Conservation (phyloP, 2,329 filamentous ascomycete species). For the Pseudocercospora fuligena region DNA sequence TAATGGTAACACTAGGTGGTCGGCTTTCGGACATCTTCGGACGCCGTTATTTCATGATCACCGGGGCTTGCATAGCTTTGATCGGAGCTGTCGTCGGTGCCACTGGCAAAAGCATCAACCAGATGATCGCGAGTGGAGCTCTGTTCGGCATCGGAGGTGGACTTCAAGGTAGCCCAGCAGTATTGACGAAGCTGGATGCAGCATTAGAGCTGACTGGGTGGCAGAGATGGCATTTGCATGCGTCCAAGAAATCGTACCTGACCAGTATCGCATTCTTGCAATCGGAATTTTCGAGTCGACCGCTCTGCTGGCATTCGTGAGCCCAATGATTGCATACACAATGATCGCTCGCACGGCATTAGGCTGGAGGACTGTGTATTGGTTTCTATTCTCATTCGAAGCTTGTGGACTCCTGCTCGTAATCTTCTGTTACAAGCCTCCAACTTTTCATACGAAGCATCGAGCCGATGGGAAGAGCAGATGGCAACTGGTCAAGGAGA, state of each 20-base stretch:
- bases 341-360: slow-evolving; percentile 19
- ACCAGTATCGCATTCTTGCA: slow-evolving; percentile 38
- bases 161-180: slow-evolving; percentile 25
- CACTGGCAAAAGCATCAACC: slow-evolving; percentile 34
- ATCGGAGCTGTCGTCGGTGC: slow-evolving; percentile 37
- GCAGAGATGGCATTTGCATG: slow-evolving; percentile 36
- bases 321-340: slow-evolving; percentile 25
- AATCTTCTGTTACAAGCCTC: slow-evolving; percentile 41
- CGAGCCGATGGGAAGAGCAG: slow-evolving; percentile 35
- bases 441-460: slow-evolving; percentile 41
- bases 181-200: neutral
- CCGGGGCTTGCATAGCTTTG: slow-evolving; percentile 32
- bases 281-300: slow-evolving; percentile 35
- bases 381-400: slow-evolving; percentile 25
- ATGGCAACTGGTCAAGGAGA: slow-evolving; percentile 44
- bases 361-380: slow-evolving; percentile 23
- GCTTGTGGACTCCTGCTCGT: slow-evolving; percentile 37
- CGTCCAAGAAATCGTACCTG: slow-evolving; percentile 39
- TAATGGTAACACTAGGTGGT: slow-evolving; percentile 18
- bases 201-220: neutral
- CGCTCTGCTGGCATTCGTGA: slow-evolving; percentile 32
- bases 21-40: slow-evolving; percentile 27
- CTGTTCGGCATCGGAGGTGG: slow-evolving; percentile 36
- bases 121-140: slow-evolving; percentile 37
- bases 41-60: slow-evolving; percentile 46